These are phyloP conservation scores for Blepharisma stoltei DNA, from an alignment of 73 alveolate species.

Conservation along the genomic window DNA sequence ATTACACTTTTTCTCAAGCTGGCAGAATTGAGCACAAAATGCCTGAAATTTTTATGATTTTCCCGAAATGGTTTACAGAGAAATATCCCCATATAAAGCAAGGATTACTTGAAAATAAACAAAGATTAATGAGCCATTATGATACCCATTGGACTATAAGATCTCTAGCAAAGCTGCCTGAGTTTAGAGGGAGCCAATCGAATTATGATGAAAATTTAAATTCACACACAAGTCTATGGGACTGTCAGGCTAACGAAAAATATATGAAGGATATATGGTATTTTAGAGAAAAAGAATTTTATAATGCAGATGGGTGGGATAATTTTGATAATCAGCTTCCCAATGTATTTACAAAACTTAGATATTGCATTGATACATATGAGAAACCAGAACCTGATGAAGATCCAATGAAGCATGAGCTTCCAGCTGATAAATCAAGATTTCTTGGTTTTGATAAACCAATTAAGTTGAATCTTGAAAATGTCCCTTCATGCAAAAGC, in stretches of 20 bases:
- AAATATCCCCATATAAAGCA: background rate
- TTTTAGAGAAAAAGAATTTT: constrained; percentile 22
- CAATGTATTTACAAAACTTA: background rate
- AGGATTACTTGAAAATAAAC: background rate
- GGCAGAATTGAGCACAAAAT: constrained; percentile 9
- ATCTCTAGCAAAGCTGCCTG: background rate
- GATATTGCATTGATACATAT: background rate
- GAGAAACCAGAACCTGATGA: background rate
- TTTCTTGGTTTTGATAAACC: background rate
- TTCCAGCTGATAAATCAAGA: background rate
- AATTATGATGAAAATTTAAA: background rate
- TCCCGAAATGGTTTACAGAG: background rate
- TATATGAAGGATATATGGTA: constrained; percentile 4
- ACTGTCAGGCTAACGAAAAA: constrained; percentile 11
- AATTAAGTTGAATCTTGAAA: background rate
- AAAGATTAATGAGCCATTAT: background rate
- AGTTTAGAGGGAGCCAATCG: background rate
- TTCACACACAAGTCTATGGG: background rate
- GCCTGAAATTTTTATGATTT: constrained; percentile 9
- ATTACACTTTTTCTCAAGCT: background rate
- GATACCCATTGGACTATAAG: constrained; percentile 10
- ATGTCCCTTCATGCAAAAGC: background rate
- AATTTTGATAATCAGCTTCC: background rate
- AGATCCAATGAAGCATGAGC: background rate
- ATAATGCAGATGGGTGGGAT: background rate